These are phyloP conservation scores for Colletotrichum musae DNA, from an alignment of 2,329 filamentous ascomycete species.

Conservation along the genomic window DNA sequence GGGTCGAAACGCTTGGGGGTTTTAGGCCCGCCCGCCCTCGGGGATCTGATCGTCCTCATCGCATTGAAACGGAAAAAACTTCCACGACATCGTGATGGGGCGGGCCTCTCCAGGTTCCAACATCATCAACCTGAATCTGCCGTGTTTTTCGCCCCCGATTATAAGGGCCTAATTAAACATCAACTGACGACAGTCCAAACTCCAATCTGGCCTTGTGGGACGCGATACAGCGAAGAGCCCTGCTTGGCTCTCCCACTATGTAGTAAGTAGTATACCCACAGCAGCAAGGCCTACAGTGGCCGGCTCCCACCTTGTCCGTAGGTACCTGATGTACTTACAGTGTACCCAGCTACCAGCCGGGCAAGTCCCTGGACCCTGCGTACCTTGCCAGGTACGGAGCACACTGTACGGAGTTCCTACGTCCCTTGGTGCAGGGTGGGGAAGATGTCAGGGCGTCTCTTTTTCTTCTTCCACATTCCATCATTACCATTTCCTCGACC, in stretches of 20 bases:
- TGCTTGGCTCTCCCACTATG: neutral
- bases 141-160: neutral
- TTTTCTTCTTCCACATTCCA: slow-evolving; percentile 7
- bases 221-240: slow-evolving; percentile 20
- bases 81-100: neutral
- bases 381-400: neutral
- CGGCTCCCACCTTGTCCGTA: no score
- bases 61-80: slow-evolving; percentile 3
- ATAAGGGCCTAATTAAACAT: slow-evolving; percentile 12
- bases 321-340: no score
- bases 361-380: neutral
- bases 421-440: slow-evolving; percentile 6
- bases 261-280: neutral
- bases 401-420: neutral
- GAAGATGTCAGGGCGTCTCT: slow-evolving; percentile 9
- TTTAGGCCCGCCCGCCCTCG: no score
- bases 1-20: no score
- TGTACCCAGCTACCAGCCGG: no score
- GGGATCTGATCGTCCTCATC: neutral
- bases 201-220: slow-evolving; percentile 28
- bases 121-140: slow-evolving; percentile 9
- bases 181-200: slow-evolving; percentile 8
- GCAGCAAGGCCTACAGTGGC: neutral
- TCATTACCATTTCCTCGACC: neutral
- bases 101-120: no score